Evolutionary conservation across 202 grass and related monocot species (phyloP), one percentile per base, ranked within the genome.

Genomic region (Musa balbisiana): DNA sequence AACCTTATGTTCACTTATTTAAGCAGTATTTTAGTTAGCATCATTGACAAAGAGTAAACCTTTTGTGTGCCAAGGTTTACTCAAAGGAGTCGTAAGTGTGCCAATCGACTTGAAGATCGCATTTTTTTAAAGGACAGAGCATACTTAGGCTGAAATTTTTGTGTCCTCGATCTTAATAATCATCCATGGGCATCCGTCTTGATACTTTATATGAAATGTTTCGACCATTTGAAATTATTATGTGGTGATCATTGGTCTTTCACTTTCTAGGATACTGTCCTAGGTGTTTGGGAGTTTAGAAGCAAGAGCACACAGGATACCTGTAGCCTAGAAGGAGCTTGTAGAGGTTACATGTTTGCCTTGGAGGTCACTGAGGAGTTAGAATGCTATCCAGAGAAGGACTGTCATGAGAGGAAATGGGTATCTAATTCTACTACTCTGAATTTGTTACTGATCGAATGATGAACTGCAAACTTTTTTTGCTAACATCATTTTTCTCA

Each of bases 271-370:
- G 79, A 77, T 68, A 67, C n/a, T 64, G 73, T 81, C 20, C 73
- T 98, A 25, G 94, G 91, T 63, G 51, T 80, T 22, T 98, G 90
- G 90, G 81, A 91, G 58, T 88, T 98, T 73, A 89, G 83, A 81
- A 98, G 94, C 87, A 98, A 98, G 88, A 98, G 94, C 82, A 94
- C 81, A 11, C 79, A 89, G 81, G 82, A 75, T 66, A 77, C 24
- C 43, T 86, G 82, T 65, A 88, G 86, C 71, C 79, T 76, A n/a
- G 74, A 82, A 64, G 87, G 94, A 81, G 76, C 91, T 33, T 98
- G 94, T 81, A 93, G 89, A 83, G 94, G 91, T 79, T 79, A 88
- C 82, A 87, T 98, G 70, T 98, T 94, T 78, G 88, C 91, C 43
- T 69, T 98, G 24, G 81, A 98, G 80, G 94, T 98, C 33, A 83